These are phyloP conservation scores for Phragmites australis DNA, from an alignment of 176 grass and related monocot genomes.

Conservation along the genomic window DNA sequence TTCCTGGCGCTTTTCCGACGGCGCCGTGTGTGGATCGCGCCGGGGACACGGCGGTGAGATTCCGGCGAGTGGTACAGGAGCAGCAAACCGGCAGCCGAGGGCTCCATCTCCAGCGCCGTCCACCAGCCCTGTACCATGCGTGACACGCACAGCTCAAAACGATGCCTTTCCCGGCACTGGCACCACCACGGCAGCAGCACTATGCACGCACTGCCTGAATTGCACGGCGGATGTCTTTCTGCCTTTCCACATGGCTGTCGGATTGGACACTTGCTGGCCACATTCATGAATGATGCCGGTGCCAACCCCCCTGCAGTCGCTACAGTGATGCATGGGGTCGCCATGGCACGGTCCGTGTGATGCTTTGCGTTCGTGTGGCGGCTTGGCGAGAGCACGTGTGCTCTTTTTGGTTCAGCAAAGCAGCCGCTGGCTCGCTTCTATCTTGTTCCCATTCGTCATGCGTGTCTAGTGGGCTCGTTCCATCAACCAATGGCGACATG, in stretches of 20 bases:
- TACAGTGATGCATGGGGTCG: neutral
- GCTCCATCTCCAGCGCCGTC: neutral
- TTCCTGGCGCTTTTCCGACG: constrained; percentile 3
- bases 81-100: neutral
- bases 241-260: constrained; percentile 28
- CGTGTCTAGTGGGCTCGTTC: neutral
- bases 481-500: neutral
- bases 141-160: neutral
- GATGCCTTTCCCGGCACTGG: neutral
- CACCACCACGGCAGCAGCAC: neutral
- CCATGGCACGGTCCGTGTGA: neutral
- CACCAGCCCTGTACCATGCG: neutral
- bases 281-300: neutral
- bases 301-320: neutral
- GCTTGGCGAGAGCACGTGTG: neutral
- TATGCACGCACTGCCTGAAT: neutral
- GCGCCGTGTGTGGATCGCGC: constrained; percentile 37
- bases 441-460: neutral
- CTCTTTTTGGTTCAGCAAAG: neutral
- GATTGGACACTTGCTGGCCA: constrained; percentile 19
- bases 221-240: constrained; percentile 30
- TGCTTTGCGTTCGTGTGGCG: neutral
- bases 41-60: constrained; percentile 31
- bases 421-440: neutral
- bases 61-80: constrained; percentile 11